Evolutionary conservation across 139 green algal genomes (phyloP), one percentile per base, ranked within the genome.

Genomic region (Closterium sp.): DNA sequence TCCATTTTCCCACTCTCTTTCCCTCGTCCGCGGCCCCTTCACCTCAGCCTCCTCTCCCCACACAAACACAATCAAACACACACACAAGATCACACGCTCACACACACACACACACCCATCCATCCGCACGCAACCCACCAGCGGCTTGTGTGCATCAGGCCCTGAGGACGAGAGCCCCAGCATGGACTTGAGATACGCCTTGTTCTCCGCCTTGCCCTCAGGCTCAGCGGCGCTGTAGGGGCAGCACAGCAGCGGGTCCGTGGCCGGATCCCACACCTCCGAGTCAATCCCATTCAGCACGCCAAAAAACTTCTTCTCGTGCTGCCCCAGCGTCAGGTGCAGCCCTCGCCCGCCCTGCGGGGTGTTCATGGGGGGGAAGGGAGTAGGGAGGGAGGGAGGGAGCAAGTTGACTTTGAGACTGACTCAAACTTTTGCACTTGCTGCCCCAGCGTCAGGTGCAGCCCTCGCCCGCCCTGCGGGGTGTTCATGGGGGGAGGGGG

Each of bases 161-260:
- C 92, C 90, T 27, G 28, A 38, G n/a, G 85, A 89, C 10, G 91
- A 38, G 9, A 95, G 34, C 9, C 95, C 92, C 29, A 95, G 62
- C 9, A 62, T 62, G 22, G 19, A 6, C 45, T 84, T 91, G 29
- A 98, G 91, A 27, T 92, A 92, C 9, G 87, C 79, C 91, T 97
- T 97, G 93, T 96, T 96, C 6, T 79, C 91, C 28, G 70, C 45
- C 87, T 98, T 98, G 92, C 95, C 95, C 29, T 28, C 32, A 7
- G 92, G 31, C 45, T 94, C 70, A 5, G 95, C 92, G 1, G 84
- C 28, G 2, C 9, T 50, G 91, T 95, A 97, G 29, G 95, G 95
- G 79, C 90, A 87, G 22, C 94, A 86, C n/a, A 96, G 91, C 89
- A 96, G 94, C 9, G 89, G 90, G 84, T 96, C 94, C 19, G 34